Conservation (phyloP, 2,329 filamentous ascomycete species). For the Pseudogymnoascus sp. region DNA sequence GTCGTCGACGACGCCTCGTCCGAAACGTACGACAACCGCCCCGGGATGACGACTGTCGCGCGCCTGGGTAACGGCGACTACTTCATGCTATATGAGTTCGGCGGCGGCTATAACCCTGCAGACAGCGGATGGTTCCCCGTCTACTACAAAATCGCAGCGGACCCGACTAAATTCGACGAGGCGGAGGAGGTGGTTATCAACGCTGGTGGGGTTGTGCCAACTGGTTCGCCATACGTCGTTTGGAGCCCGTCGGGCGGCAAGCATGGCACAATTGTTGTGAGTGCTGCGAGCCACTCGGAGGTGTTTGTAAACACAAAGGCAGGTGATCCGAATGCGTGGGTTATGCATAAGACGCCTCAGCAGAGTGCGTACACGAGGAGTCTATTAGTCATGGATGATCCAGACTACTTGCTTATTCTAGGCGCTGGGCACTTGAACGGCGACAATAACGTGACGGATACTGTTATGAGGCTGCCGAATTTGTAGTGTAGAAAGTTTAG, state of each 20-base stretch:
- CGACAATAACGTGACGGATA: conserved; percentile 24
- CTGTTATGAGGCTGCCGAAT: conserved; percentile 18
- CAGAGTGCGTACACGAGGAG: conserved; percentile 22
- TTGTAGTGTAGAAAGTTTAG: background rate
- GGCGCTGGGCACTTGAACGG: conserved; percentile 24
- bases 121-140: conserved; percentile 23
- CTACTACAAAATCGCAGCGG: conserved; percentile 26
- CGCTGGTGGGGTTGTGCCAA: conserved; percentile 21
- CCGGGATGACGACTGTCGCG: conserved; percentile 59
- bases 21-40: conserved; percentile 52
- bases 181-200: conserved; percentile 20
- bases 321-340: conserved; percentile 23
- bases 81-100: conserved; percentile 57
- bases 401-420: conserved; percentile 24
- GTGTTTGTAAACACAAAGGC: conserved; percentile 25
- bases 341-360: conserved; percentile 22
- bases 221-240: conserved; percentile 23
- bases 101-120: background rate
- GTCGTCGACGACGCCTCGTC: conserved; percentile 56
- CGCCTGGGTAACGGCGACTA: conserved; percentile 46
- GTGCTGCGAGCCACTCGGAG: conserved; percentile 17
- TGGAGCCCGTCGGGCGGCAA: conserved; percentile 24
- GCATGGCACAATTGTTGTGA: conserved; percentile 26
- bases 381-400: conserved; percentile 22
- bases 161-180: conserved; percentile 23